These are phyloP conservation scores for Tripterygium wilfordii DNA, from an alignment of 177 flowering plant species.

Conservation along the genomic window DNA sequence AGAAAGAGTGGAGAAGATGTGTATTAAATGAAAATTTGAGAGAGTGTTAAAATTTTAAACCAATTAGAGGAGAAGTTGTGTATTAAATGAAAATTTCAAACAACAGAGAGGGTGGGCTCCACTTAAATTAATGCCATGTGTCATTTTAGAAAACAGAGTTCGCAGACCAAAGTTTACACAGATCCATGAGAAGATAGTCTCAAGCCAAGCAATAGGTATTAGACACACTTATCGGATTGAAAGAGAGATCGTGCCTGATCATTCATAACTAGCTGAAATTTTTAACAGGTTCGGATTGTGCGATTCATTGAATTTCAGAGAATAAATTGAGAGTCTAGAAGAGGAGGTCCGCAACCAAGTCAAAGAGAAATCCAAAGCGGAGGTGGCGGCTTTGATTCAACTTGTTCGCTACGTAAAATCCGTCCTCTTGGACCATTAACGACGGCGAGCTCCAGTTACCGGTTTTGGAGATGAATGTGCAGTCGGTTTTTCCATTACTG, in stretches of 20 bases:
- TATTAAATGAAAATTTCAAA: too few species aligned
- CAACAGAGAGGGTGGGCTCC: too few species aligned
- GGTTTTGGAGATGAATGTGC: conserved; percentile 32
- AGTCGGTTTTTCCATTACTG: conserved; percentile 81
- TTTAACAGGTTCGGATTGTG: conserved; percentile 35
- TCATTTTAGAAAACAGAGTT: conserved; percentile 55
- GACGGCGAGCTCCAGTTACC: conserved; percentile 26
- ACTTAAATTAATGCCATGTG: too few species aligned
- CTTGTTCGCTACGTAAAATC: conserved; percentile 72
- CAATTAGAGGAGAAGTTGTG: too few species aligned
- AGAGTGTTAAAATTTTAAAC: too few species aligned
- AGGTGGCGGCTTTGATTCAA: conserved; percentile 50
- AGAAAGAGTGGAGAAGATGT: too few species aligned
- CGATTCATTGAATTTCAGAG: conserved; percentile 45
- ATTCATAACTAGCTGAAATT: conserved; percentile 22
- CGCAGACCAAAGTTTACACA: conserved; percentile 14
- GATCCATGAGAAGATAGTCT: conserved; percentile 38
- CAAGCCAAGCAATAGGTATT: conserved; percentile 31
- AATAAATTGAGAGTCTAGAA: conserved; percentile 65
- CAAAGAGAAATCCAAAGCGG: conserved; percentile 35
- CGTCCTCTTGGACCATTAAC: conserved; percentile 58
- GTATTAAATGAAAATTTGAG: too few species aligned
- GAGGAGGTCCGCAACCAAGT: conserved; percentile 53
- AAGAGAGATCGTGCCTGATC: conserved; percentile 56
- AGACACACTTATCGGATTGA: conserved; percentile 40